Evolutionary conservation across 768 basidiomycete genomes (phyloP).

Genomic region (Boletus sp.): DNA sequence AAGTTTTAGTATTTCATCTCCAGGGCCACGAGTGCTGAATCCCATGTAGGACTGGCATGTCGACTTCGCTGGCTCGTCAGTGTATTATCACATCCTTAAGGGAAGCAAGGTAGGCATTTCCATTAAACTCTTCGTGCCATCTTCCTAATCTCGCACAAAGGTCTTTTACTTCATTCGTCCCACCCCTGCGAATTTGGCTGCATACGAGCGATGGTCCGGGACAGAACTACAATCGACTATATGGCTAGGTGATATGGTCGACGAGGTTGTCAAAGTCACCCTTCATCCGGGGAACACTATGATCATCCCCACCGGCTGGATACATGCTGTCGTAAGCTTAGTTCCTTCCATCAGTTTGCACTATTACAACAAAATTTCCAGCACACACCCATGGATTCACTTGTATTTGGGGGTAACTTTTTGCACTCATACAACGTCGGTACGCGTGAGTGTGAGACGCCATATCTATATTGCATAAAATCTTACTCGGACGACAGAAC

Average conservation of each 20-base stretch:
- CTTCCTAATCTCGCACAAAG: conserved; percentile 37
- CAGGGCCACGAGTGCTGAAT: neutral
- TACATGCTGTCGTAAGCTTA: conserved; percentile 86
- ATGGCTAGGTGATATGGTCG: conserved; percentile 93
- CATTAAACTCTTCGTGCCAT: neutral
- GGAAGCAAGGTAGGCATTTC: conserved; percentile 67
- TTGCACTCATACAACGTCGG: conserved; percentile 88
- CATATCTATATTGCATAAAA: neutral
- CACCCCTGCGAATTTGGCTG: conserved; percentile 78
- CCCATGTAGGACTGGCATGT: conserved; percentile 88
- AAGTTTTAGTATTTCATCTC: conserved; percentile 28
- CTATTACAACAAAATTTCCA: conserved; percentile 31
- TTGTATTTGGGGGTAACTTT: conserved; percentile 98
- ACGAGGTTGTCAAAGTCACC: conserved; percentile 86
- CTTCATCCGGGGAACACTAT: conserved; percentile 79
- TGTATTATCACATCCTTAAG: conserved; percentile 92
- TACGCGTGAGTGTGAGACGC: conserved; percentile 59
- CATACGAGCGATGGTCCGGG: conserved; percentile 93
- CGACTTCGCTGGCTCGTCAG: conserved; percentile 96
- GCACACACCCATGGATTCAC: conserved; percentile 88
- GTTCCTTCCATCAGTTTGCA: neutral
- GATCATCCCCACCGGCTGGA: conserved; percentile 97
- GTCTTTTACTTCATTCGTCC: conserved; percentile 95
- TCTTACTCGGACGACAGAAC: conserved; percentile 50
- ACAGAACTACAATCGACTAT: conserved; percentile 82